phyloP scores from a whole-genome alignment of 805 yeast genomes.

The Yarrowia deformans region DNA sequence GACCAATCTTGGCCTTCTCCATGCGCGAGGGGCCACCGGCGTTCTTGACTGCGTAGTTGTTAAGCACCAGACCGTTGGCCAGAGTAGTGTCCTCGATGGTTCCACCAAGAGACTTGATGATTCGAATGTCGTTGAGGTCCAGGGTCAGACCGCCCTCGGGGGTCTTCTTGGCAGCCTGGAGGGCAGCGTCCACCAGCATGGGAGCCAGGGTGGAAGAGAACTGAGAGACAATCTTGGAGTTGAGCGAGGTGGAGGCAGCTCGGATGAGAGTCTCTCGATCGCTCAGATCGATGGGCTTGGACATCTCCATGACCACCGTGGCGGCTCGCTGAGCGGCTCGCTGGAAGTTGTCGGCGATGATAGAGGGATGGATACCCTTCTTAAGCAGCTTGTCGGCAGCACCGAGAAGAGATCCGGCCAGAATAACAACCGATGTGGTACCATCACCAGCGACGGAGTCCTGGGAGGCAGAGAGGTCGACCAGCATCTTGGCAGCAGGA shows the following conservation, averaged over 20 bases:
- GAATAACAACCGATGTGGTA: conserved; percentile 94
- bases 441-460: conserved; percentile 99
- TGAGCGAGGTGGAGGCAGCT: conserved; percentile 93
- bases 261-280: conserved; percentile 85
- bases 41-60: conserved; percentile 84
- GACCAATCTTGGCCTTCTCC: conserved; percentile 91
- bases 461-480: conserved; percentile 96
- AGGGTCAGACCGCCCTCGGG: conserved; percentile 63
- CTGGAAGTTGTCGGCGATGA: conserved; percentile 92
- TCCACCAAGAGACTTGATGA: conserved; percentile 94
- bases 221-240: conserved; percentile 95
- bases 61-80: conserved; percentile 85
- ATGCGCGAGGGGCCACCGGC: conserved; percentile 96
- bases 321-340: conserved; percentile 85
- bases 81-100: conserved; percentile 96
- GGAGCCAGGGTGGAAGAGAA: conserved; percentile 87
- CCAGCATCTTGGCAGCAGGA: conserved; percentile 98
- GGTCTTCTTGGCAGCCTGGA: conserved; percentile 71
- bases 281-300: conserved; percentile 74
- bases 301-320: conserved; percentile 83
- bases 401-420: conserved; percentile 91
- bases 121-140: conserved; percentile 85
- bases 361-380: conserved; percentile 92
- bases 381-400: conserved; percentile 92
- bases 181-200: conserved; percentile 90